Base-by-base conservation (phyloP, 1,284 basidiomycete species). In the Kalmanozyma brasiliensis region DNA sequence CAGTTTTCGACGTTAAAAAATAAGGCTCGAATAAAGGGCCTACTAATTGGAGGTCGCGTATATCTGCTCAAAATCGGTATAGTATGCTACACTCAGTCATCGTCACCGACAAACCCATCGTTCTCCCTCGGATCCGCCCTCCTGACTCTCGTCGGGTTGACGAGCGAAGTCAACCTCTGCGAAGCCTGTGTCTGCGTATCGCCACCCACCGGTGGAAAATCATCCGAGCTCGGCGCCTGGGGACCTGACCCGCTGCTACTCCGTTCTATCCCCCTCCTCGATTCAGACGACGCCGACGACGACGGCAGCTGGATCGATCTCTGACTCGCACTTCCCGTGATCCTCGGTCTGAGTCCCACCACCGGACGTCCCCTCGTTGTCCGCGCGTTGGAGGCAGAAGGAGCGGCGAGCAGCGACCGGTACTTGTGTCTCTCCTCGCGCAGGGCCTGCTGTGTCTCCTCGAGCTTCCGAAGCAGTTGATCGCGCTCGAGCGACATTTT, bases 401-500 rank as follows among this genome's bases (percentile, higher is more conserved):
- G 57, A 4, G 64, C 64, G 3, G 67, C 56, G 11, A 71, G 68
- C 7, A 71, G 53, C n/a, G 62, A 52, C 8, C 68, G 68, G 42
- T 71, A 71, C 41, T 71, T 71, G 49, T 66, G 57, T 16, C 62
- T 37, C 19, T 71, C 68, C 20, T 71, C 52, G n/a, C 62, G 41
- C 8, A 66, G 22, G 7, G 68, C 61, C 32, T 61, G 61, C 22
- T 70, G 67, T 7, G 56, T 43, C 8, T 43, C 45, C 29, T 60
- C 60, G 1, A 56, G 37, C 16, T 56, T 59, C 3, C 47, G 34
- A 30, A 48, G 49, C 20, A 69, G 26, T 9, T 55, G 38, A 2
- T 45, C 30, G 8, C 46, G 3, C 17, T 62, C 53, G 4, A 37
- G 22, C 14, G 47, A n/a, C n/a, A n/a, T n/a, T n/a, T n/a, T n/a